phyloP scores from a whole-genome alignment of 495 filamentous ascomycete genomes.

The Aspergillus haitiensis region DNA sequence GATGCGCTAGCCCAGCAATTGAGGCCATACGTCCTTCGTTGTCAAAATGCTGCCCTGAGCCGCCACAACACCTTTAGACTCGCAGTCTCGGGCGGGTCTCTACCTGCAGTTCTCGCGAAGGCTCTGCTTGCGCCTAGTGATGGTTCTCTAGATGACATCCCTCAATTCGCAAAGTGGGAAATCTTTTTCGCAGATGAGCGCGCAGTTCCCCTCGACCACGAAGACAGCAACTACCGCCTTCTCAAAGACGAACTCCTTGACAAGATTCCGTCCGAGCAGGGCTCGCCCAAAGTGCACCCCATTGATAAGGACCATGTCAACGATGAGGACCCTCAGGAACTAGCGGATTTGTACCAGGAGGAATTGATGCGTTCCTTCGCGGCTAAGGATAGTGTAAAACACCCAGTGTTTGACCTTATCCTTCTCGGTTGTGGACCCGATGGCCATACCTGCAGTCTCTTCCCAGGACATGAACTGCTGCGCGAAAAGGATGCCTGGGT shows the following conservation, averaged over 20 bases:
- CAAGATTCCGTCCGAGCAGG: conserved; percentile 70
- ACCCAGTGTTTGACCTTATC: conserved; percentile 92
- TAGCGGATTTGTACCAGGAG: conserved; percentile 93
- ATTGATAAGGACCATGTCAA: conserved; percentile 72
- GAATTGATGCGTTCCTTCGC: conserved; percentile 80
- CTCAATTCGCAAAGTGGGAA: conserved; percentile 87
- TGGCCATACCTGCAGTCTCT: conserved; percentile 95
- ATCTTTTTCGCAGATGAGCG: conserved; percentile 99
- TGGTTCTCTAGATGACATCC: conserved; percentile 57
- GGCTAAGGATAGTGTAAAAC: conserved; percentile 79
- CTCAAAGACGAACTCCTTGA: conserved; percentile 83
- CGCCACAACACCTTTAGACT: conserved; percentile 86
- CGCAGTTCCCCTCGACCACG: conserved; percentile 84
- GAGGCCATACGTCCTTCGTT: conserved; percentile 74
- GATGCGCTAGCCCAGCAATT: conserved; percentile 71
- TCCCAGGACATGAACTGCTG: conserved; percentile 84
- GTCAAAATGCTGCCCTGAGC: conserved; percentile 72
- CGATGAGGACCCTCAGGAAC: conserved; percentile 83
- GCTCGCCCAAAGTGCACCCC: conserved; percentile 69
- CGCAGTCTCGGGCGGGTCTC: conserved; percentile 90
- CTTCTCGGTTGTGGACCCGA: conserved; percentile 93
- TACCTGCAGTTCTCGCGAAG: conserved; percentile 80
- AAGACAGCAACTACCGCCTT: conserved; percentile 90
- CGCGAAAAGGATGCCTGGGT: conserved; percentile 93
- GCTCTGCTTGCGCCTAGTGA: conserved; percentile 68